These are phyloP conservation scores for Leccinum insolens DNA, from an alignment of 1,284 basidiomycete species.

Conservation along the genomic window DNA sequence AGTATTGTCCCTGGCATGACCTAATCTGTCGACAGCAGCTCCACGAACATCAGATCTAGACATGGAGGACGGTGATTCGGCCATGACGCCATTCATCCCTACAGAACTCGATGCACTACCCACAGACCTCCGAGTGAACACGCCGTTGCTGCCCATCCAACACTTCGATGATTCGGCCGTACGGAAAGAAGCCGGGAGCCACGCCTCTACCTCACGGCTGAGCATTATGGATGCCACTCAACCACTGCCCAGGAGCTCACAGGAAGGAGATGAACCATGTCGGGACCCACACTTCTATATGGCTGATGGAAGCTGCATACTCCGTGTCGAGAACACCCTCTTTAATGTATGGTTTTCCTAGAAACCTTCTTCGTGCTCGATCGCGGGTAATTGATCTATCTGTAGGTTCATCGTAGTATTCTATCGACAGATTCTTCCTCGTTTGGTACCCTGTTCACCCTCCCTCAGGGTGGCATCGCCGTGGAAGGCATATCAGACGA, in stretches of 20 bases:
- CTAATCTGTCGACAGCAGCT: constrained; percentile 8
- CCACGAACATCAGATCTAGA: not conserved
- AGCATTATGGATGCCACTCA: constrained; percentile 2
- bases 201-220: constrained; percentile 11
- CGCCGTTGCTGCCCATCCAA: not conserved
- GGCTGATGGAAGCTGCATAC: constrained; percentile 61
- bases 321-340: constrained; percentile 59
- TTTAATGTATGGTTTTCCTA: constrained; percentile 56
- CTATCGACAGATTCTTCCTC: constrained; percentile 64
- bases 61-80: constrained; percentile 19
- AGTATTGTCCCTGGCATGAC: constrained; percentile 6
- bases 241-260: constrained; percentile 2
- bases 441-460: constrained; percentile 62
- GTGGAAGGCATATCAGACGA: constrained; percentile 62
- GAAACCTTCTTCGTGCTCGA: not conserved
- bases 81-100: constrained; percentile 29
- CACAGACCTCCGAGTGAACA: constrained; percentile 1
- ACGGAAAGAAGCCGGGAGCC: constrained; percentile 12
- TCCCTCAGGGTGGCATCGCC: constrained; percentile 53
- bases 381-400: constrained; percentile 1
- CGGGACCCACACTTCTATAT: constrained; percentile 48
- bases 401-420: constrained; percentile 65
- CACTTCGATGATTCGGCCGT: constrained; percentile 6
- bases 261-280: constrained; percentile 17
- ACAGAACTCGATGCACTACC: constrained; percentile 20